These are phyloP conservation scores for Taphrina wiesneri DNA, from an alignment of 1,139 yeast species.

Conservation along the genomic window DNA sequence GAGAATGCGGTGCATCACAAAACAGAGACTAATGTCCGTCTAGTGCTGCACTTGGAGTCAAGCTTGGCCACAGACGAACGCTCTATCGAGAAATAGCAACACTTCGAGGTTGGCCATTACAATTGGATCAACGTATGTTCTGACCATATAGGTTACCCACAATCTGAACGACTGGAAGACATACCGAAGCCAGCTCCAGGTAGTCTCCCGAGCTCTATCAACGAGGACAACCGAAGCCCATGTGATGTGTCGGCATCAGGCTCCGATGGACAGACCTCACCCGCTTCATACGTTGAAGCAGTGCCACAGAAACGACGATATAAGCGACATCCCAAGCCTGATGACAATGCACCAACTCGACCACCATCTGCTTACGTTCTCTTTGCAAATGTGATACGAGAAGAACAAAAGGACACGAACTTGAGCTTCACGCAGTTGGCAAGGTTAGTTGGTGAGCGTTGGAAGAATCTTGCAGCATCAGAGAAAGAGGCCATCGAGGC, in stretches of 20 bases:
- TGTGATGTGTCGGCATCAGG: background rate
- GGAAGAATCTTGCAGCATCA: slow-evolving; percentile 22
- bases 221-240: background rate
- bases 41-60: slow-evolving; percentile 24
- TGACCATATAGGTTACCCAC: background rate
- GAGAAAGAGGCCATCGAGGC: slow-evolving; percentile 25
- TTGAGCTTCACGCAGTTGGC: slow-evolving; percentile 30
- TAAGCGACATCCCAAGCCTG: slow-evolving; percentile 30
- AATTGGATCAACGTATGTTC: background rate
- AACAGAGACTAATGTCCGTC: background rate
- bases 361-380: slow-evolving; percentile 33
- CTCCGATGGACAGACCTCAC: background rate
- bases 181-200: background rate
- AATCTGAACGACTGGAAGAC: slow-evolving; percentile 1
- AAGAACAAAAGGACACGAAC: slow-evolving; percentile 16
- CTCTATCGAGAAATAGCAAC: slow-evolving; percentile 33
- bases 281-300: background rate
- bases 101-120: slow-evolving; percentile 23
- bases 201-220: background rate
- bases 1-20: background rate
- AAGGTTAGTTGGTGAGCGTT: slow-evolving; percentile 27
- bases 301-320: slow-evolving; percentile 11
- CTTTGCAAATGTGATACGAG: slow-evolving; percentile 33
- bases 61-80: slow-evolving; percentile 26
- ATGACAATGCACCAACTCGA: slow-evolving; percentile 30